These are phyloP conservation scores for Hypoxylon sp. DNA, from an alignment of 2,329 filamentous ascomycete species.

Conservation along the genomic window DNA sequence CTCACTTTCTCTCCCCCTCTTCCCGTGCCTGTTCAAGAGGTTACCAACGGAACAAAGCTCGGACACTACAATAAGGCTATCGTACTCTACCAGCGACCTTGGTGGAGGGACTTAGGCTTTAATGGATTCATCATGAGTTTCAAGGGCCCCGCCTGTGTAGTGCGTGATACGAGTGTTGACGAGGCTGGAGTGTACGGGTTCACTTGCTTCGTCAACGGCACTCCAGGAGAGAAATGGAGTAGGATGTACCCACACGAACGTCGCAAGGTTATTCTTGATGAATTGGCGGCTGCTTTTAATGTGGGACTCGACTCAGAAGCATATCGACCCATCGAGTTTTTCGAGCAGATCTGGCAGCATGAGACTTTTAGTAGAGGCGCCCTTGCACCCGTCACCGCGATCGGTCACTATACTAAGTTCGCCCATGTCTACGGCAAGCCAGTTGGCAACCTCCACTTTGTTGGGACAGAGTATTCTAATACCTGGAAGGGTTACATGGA, in stretches of 20 bases:
- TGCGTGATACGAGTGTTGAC: constrained; percentile 59
- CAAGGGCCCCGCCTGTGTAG: constrained; percentile 58
- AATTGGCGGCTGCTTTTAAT: constrained; percentile 54
- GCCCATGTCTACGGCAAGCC: constrained; percentile 53
- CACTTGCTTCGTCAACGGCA: constrained; percentile 61
- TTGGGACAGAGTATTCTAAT: constrained; percentile 63
- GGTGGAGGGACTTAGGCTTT: constrained; percentile 57
- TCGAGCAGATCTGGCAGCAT: constrained; percentile 56
- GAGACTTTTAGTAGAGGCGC: constrained; percentile 56
- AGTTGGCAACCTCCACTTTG: constrained; percentile 63
- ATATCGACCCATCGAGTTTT: constrained; percentile 50
- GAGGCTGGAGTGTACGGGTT: constrained; percentile 53
- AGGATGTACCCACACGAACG: constrained; percentile 50
- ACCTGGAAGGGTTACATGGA: constrained; percentile 70
- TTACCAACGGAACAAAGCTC: constrained; percentile 56
- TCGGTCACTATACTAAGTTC: constrained; percentile 53
- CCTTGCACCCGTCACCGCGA: constrained; percentile 54
- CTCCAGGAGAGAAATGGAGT: constrained; percentile 57
- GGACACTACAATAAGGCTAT: constrained; percentile 64
- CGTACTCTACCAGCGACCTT: constrained; percentile 53
- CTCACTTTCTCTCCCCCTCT: constrained; percentile 64
- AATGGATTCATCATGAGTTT: constrained; percentile 59
- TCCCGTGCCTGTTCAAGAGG: constrained; percentile 54
- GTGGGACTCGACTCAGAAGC: constrained; percentile 43
- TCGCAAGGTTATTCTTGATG: constrained; percentile 53